Conservation (phyloP, 441 rosid genomes). For the Cnidoscolus chayamansa region DNA sequence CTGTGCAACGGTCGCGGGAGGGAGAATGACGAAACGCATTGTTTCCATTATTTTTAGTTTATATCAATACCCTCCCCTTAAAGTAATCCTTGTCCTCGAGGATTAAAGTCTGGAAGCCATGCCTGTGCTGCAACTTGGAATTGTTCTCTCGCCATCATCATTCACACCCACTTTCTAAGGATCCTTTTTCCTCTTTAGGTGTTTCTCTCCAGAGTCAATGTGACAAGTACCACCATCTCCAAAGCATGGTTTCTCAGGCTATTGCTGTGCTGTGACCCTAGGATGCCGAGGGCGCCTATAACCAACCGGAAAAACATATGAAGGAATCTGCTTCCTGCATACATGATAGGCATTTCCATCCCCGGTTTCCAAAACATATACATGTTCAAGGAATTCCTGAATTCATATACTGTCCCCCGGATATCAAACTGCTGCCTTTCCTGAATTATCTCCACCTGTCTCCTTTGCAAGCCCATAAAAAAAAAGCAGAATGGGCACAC, state of each 20-base stretch:
- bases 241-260: conserved; percentile 35
- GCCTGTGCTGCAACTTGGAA: too few relatives aligned
- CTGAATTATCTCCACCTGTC: conserved; percentile 46
- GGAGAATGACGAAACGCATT: too few relatives aligned
- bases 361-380: conserved; percentile 67
- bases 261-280: conserved; percentile 43
- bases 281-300: conserved; percentile 54
- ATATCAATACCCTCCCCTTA: too few relatives aligned
- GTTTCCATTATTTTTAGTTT: too few relatives aligned
- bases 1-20: too few relatives aligned
- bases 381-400: conserved; percentile 47
- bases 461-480: conserved; percentile 73
- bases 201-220: conserved; percentile 50
- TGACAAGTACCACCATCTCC: conserved; percentile 42
- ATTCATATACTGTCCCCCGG: conserved; percentile 61
- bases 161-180: conserved; percentile 38
- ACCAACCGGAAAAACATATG: conserved; percentile 66
- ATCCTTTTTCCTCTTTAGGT: conserved; percentile 55
- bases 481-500: conserved; percentile 52
- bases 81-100: too few relatives aligned
- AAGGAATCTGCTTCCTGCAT: conserved; percentile 57
- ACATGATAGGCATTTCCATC: conserved; percentile 70
- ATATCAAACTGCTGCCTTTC: conserved; percentile 75
- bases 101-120: too few relatives aligned
- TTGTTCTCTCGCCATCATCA: conserved; percentile 45